Percentiles rank a stretch among this genome's conserved stretches.
phyloP scores from a whole-genome alignment of 2,329 filamentous ascomycete species.

The Fusarium mexicanum region DNA sequence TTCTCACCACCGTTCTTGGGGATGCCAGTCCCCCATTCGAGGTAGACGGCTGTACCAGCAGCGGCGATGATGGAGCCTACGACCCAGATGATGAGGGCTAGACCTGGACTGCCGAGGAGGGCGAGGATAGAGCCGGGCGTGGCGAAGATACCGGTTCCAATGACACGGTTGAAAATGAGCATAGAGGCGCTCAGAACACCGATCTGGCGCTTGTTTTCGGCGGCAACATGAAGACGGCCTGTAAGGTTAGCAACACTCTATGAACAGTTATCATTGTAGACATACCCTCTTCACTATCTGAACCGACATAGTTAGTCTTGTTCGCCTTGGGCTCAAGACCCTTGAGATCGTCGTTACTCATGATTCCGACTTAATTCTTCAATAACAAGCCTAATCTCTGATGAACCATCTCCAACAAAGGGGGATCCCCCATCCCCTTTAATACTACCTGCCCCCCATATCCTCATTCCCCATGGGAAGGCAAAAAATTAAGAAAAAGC shows the following conservation, averaged over 20 bases:
- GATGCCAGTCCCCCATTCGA: slow-evolving; percentile 73
- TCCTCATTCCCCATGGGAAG: slow-evolving; percentile 12
- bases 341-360: slow-evolving; percentile 36
- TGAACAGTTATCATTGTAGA: not conserved
- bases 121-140: slow-evolving; percentile 67
- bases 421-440: slow-evolving; percentile 7
- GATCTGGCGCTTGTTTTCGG: slow-evolving; percentile 64
- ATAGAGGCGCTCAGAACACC: slow-evolving; percentile 65
- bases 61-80: slow-evolving; percentile 69
- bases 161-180: slow-evolving; percentile 72
- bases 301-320: slow-evolving; percentile 28
- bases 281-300: slow-evolving; percentile 40
- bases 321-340: slow-evolving; percentile 20
- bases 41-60: slow-evolving; percentile 70
- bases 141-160: slow-evolving; percentile 74
- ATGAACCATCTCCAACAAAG: not conserved
- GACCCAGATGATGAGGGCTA: slow-evolving; percentile 71
- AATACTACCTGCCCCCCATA: slow-evolving; percentile 13
- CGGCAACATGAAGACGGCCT: slow-evolving; percentile 51
- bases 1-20: slow-evolving; percentile 73
- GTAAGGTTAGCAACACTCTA: not conserved
- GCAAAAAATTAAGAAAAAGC: slow-evolving; percentile 21
- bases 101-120: slow-evolving; percentile 68
- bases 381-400: not conserved
- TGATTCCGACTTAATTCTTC: slow-evolving; percentile 10